Evolutionary conservation across 2,329 filamentous ascomycete genomes (phyloP).

Genomic region (Diaporthe citrichinensis): DNA sequence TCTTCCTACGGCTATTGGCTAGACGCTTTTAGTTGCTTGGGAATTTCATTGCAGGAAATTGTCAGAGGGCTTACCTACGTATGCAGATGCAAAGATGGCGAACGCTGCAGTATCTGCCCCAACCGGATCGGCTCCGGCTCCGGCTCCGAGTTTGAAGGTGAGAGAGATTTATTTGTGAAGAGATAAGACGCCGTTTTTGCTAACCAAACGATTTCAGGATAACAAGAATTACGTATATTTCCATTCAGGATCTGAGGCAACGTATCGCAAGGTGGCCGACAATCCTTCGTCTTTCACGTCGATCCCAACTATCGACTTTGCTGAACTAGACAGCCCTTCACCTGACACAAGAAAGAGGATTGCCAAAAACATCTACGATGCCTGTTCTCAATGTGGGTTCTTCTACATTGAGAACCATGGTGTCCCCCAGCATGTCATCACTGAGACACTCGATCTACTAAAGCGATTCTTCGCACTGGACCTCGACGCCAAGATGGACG

Average conservation of each 20-base stretch:
- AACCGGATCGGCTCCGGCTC: not conserved
- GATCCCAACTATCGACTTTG: constrained; percentile 52
- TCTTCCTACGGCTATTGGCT: not conserved
- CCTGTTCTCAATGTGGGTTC: constrained; percentile 48
- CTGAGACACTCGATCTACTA: constrained; percentile 46
- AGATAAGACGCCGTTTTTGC: not conserved
- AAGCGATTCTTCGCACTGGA: constrained; percentile 51
- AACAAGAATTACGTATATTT: constrained; percentile 50
- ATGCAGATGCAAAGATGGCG: constrained; percentile 10
- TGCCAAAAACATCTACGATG: constrained; percentile 46
- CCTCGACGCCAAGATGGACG: constrained; percentile 51
- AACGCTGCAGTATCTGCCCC: not conserved
- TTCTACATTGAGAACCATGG: constrained; percentile 53
- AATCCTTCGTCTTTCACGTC: constrained; percentile 49
- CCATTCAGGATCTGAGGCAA: constrained; percentile 50
- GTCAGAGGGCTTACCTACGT: not conserved
- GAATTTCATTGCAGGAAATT: not conserved
- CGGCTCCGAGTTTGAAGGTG: constrained; percentile 3
- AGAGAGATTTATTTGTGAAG: not conserved
- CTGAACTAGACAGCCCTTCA: constrained; percentile 45
- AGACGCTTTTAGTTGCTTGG: not conserved
- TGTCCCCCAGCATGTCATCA: constrained; percentile 45
- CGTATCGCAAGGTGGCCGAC: constrained; percentile 49
- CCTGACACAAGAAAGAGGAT: constrained; percentile 44
- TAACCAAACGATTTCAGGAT: constrained; percentile 21